Base-by-base conservation (phyloP, 2,329 filamentous ascomycete species). In the Aspergillaceae sp. region DNA sequence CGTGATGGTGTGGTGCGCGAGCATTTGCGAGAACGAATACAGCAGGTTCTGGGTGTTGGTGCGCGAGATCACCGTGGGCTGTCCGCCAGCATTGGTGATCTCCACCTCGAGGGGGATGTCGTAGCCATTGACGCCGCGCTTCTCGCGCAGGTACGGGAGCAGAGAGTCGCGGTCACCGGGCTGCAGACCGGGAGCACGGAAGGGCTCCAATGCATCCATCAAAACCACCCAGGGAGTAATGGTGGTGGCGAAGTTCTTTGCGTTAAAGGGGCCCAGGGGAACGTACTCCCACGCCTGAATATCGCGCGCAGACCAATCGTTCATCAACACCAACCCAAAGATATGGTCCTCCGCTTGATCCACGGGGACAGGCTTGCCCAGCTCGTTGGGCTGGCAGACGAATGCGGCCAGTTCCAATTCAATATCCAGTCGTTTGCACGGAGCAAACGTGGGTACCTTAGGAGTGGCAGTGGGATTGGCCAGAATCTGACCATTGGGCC, bases 241-340 rank as follows among this genome's bases (percentile, higher is more conserved):
- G 0, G 78, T 85, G 0, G 85, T 87, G 3, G 77, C 84, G 59
- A 92, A 91, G 64, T 90, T 91, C 76, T 94, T 92, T 27, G 80
- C 75, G 51, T 87, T 89, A 69, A 92, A 91, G 0, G 87, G 87
- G 0, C 87, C 87, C 5, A 91, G 69, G 0, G 87, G 87, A 6
- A 90, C 76, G 55, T 90, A 90, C 65, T 94, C 87, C 86, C 86
- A 92, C 0, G 78, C 77, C 62, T 94, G 87, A 42, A 92, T 83
- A 56, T 92, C 87, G 51, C 87, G 74, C 4, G 87, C 87, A 45
- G 83, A 87, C 87, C 87, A 94, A 66, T 94, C 87, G 56, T 94
- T 94, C 74, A 94, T 78, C 47, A 94, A 67, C 0, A 92, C 87
- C 28, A 87, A 74, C 9, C 87, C 87, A 59, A 92, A 92, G 29